Conservation (phyloP, 495 filamentous ascomycete genomes). For the Penicillium daleae region DNA sequence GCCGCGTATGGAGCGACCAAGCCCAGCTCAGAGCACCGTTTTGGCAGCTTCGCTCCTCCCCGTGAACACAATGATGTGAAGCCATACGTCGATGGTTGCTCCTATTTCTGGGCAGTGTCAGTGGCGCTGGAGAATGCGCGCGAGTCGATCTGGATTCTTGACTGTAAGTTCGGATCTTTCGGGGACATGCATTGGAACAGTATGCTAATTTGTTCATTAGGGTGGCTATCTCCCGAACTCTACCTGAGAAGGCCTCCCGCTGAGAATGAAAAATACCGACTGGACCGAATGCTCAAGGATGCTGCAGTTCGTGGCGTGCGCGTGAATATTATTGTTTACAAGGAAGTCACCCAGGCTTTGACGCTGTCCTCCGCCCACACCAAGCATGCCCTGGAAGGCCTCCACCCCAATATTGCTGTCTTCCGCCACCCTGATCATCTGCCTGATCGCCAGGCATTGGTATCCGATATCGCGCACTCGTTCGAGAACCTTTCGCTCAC, state of each 20-base stretch:
- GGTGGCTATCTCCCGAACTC: conserved; percentile 89
- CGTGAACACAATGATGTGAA: conserved; percentile 70
- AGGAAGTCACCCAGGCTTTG: conserved; percentile 84
- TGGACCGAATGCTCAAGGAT: conserved; percentile 86
- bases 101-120: conserved; percentile 90
- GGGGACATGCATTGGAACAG: too few species aligned
- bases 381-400: conserved; percentile 75
- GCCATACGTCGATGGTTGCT: conserved; percentile 93
- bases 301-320: conserved; percentile 88
- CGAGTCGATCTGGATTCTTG: conserved; percentile 89
- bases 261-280: conserved; percentile 79
- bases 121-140: conserved; percentile 79
- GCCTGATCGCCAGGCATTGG: conserved; percentile 65
- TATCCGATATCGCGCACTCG: conserved; percentile 52
- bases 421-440: conserved; percentile 92
- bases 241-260: conserved; percentile 87
- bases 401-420: conserved; percentile 87
- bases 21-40: conserved; percentile 63
- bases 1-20: conserved; percentile 50
- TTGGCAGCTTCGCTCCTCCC: conserved; percentile 78
- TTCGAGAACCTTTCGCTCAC: conserved; percentile 57
- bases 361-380: conserved; percentile 85
- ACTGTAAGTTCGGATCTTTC: conserved; percentile 38
- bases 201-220: conserved; percentile 29
- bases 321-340: conserved; percentile 92